Percentiles rank a stretch among this genome's conserved stretches.
Conservation (phyloP, 2,329 filamentous ascomycete species). For the Pseudocercospora crystallina region DNA sequence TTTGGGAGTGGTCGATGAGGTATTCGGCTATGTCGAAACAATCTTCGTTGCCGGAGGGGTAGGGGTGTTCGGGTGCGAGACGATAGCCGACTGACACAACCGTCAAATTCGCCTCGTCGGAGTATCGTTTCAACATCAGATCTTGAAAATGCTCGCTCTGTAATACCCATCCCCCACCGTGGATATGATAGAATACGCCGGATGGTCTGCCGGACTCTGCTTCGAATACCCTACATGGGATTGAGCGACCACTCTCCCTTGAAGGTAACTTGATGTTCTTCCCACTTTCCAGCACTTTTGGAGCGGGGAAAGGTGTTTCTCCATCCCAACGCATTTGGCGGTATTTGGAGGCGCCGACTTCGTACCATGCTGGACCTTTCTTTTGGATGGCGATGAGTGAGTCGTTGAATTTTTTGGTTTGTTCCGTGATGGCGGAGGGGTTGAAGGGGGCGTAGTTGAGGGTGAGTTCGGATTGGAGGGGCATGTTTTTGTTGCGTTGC, state of each 20-base stretch:
- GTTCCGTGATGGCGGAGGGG: slow-evolving; percentile 39
- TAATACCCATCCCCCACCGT: slow-evolving; percentile 52
- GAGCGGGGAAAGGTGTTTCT: slow-evolving; percentile 47
- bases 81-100: slow-evolving; percentile 60
- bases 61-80: slow-evolving; percentile 60
- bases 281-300: slow-evolving; percentile 47
- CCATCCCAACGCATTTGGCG: slow-evolving; percentile 55
- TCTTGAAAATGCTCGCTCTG: slow-evolving; percentile 47
- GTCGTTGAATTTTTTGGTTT: slow-evolving; percentile 49
- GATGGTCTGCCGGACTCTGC: slow-evolving; percentile 44
- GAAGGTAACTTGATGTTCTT: slow-evolving; percentile 53
- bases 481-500: slow-evolving; percentile 23
- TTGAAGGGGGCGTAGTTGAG: slow-evolving; percentile 45
- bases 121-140: slow-evolving; percentile 49
- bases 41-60: slow-evolving; percentile 56
- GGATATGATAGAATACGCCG: slow-evolving; percentile 55
- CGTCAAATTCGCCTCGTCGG: slow-evolving; percentile 49
- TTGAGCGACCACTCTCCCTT: slow-evolving; percentile 50
- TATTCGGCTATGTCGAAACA: slow-evolving; percentile 58
- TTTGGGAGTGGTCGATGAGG: slow-evolving; percentile 50
- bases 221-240: slow-evolving; percentile 54
- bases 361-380: slow-evolving; percentile 52
- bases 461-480: slow-evolving; percentile 25
- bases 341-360: slow-evolving; percentile 56
- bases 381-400: slow-evolving; percentile 44